Base-by-base conservation (phyloP, 2,329 filamentous ascomycete genomes). In the Ascochyta clinopodiicola region DNA sequence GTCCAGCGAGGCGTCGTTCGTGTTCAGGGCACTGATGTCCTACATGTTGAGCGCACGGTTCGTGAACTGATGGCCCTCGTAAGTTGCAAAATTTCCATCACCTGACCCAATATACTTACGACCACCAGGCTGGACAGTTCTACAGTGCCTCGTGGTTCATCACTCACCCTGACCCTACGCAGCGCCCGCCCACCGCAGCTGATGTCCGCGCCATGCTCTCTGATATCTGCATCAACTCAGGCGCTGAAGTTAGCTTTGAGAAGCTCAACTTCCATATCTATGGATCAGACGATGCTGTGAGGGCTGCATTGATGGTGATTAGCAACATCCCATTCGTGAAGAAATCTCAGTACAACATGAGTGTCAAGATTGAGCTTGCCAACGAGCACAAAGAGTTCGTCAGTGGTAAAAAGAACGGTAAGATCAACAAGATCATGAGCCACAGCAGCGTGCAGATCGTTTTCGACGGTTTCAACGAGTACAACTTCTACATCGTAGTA, bases 381-480 rank as follows among this genome's bases (percentile, higher is more conserved):
- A 98, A 98, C 72, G 95, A 99, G 79, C 95, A 99, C 81, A 99
- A 99, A 78, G 95, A 99, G 73, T 99, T 99, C 74, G 95, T 99
- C 53, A 97, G 93, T 67, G 95, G 95, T 66, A 99, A 99, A 83
- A 99, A 99, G 82, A 99, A 99, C 69, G 95, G 95, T 77, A 99
- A 99, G 81, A 99, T 99, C 78, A 99, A 99, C 83, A 99, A 99
- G 83, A 99, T 99, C 71, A 99, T 99, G 95, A 95, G 94, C 22
- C 94, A 98, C 77, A 97, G 93, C 83, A 97, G 96, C 68, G 95
- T 99, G 12, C 95, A 99, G 78, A 98, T 99, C 71, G 94, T 99
- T 61, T 99, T 99, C 66, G 95, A 99, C 73, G 93, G 92, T 60
- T 99, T 98, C 81, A 96, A 97, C 77, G 95, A 99, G 80, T 99